Evolutionary conservation across 768 basidiomycete species (phyloP).

Genomic region (Asterophora parasitica): DNA sequence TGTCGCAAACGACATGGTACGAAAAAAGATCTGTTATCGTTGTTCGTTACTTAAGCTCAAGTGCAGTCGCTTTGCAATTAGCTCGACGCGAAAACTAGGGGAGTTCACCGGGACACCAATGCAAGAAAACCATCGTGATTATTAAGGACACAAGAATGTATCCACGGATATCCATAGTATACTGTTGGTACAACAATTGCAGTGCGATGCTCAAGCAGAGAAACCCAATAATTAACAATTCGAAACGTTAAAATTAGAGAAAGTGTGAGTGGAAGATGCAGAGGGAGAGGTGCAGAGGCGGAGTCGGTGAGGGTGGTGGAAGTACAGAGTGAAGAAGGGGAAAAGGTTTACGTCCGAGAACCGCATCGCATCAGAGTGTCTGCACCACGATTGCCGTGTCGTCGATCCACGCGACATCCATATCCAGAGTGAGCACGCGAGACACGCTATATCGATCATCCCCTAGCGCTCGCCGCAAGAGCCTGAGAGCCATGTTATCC

Average conservation of each 20-base stretch:
- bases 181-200: constrained; percentile 10
- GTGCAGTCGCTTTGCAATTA: no score
- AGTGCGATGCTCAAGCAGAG: not conserved
- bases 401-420: constrained; percentile 64
- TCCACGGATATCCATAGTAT: constrained; percentile 8
- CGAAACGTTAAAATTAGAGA: not conserved
- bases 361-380: constrained; percentile 34
- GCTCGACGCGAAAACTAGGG: no score
- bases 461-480: constrained; percentile 54
- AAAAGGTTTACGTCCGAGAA: not conserved
- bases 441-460: constrained; percentile 50
- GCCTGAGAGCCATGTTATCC: constrained; percentile 51
- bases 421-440: constrained; percentile 55
- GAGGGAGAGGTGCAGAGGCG: no score
- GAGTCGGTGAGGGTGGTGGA: no score
- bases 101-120: no score
- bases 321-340: not conserved
- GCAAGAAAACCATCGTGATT: not conserved
- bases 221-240: constrained; percentile 1
- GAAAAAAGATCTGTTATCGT: no score
- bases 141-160: constrained; percentile 2
- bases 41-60: no score
- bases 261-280: no score
- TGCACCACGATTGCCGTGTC: constrained; percentile 66
- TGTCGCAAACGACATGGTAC: no score